A percentile compares a stretch with the other conserved stretches of the same genome.
These are phyloP conservation scores for Pseudogymnoascus sp. DNA, from an alignment of 2,329 filamentous ascomycete species.

Conservation along the genomic window DNA sequence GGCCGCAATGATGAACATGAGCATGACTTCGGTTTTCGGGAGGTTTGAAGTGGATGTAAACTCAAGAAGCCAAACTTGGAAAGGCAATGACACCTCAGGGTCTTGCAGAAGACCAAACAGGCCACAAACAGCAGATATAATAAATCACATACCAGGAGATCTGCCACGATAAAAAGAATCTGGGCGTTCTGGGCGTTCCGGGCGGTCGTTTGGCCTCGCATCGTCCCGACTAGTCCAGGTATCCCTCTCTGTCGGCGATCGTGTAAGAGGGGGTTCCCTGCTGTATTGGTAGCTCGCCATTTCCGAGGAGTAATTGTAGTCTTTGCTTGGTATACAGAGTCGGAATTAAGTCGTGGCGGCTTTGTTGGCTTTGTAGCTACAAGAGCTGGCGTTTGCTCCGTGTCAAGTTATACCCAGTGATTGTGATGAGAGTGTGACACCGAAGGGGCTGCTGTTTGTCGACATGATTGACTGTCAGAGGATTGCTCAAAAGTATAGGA, in stretches of 20 bases:
- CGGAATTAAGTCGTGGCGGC: background rate
- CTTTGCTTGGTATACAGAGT: background rate
- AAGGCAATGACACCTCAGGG: background rate
- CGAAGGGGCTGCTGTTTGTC: constrained; percentile 29
- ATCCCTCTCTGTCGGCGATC: constrained; percentile 29
- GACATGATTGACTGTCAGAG: constrained; percentile 33
- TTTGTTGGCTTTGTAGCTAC: constrained; percentile 7
- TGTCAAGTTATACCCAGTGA: constrained; percentile 28
- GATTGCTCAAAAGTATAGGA: constrained; percentile 23
- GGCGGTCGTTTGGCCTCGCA: constrained; percentile 16
- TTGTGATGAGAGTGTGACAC: constrained; percentile 21
- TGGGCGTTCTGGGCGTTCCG: constrained; percentile 37
- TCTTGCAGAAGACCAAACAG: background rate
- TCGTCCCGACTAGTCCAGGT: constrained; percentile 29
- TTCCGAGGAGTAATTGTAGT: background rate
- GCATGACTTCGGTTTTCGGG: background rate
- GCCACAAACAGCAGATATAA: background rate
- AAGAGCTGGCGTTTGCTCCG: constrained; percentile 16
- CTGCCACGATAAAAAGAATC: constrained; percentile 59
- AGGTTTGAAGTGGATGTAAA: constrained; percentile 5
- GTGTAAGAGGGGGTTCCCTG: constrained; percentile 26
- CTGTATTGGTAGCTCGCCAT: constrained; percentile 9
- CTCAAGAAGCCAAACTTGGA: background rate
- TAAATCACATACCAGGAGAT: constrained; percentile 57
- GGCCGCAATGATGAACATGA: background rate